Evolutionary conservation across 306 rosid species (phyloP).

Genomic region (Casuarina glauca): DNA sequence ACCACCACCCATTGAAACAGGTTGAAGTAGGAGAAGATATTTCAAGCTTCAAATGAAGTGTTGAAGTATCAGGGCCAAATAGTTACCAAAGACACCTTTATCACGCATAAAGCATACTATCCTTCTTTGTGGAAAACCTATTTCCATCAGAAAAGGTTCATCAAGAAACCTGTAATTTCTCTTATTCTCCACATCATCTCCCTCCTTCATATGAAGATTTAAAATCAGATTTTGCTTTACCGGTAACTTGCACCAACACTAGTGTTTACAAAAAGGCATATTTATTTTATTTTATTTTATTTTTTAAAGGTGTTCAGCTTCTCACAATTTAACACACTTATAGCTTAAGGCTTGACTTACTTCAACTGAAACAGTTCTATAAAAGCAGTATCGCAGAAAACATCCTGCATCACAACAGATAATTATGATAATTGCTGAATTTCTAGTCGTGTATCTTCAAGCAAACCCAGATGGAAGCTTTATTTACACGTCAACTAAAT

Average conservation of each 20-base stretch:
- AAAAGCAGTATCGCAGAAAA: neutral
- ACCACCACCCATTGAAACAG: slow-evolving; percentile 16
- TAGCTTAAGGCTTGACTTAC: neutral
- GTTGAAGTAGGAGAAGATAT: slow-evolving; percentile 2
- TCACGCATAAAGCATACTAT: neutral
- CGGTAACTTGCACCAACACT: neutral
- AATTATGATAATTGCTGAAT: neutral
- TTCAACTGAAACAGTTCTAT: neutral
- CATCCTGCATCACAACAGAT: neutral
- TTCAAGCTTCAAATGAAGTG: neutral
- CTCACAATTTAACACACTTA: neutral
- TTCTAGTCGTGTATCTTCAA: neutral
- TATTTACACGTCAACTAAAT: neutral
- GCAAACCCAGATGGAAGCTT: neutral
- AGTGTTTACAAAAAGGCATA: neutral
- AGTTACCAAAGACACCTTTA: neutral
- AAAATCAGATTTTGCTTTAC: neutral
- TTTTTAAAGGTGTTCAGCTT: neutral
- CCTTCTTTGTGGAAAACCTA: neutral
- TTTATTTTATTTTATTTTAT: too few species aligned
- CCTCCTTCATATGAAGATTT: too few species aligned
- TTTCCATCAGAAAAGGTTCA: neutral
- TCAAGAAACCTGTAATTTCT: neutral
- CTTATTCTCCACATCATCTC: neutral
- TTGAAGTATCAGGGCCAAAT: neutral